Evolutionary conservation across 2,329 filamentous ascomycete species (phyloP).

Genomic region (Myriosclerotinia scirpicola): DNA sequence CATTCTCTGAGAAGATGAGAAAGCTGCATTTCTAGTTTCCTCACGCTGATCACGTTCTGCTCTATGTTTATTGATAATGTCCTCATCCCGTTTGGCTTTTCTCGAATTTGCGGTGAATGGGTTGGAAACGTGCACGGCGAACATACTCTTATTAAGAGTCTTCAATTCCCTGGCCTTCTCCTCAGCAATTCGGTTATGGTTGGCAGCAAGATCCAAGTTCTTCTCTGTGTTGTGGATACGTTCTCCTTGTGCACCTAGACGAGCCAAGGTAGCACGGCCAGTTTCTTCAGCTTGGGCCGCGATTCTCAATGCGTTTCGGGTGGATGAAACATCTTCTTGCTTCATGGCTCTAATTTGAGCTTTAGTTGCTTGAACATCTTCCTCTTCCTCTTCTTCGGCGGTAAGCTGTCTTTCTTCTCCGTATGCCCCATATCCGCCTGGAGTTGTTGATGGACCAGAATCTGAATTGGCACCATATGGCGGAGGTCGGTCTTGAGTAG

Average conservation of each 20-base stretch:
- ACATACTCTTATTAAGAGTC: conserved; percentile 86
- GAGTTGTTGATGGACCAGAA: conserved; percentile 24
- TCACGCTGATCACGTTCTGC: conserved; percentile 66
- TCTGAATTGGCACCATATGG: conserved; percentile 35
- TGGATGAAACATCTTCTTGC: conserved; percentile 72
- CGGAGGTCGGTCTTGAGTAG: conserved; percentile 32
- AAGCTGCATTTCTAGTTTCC: conserved; percentile 57
- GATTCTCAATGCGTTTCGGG: conserved; percentile 66
- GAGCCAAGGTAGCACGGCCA: conserved; percentile 68
- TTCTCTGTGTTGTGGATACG: conserved; percentile 78
- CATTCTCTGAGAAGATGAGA: conserved; percentile 53
- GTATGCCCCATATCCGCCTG: conserved; percentile 51
- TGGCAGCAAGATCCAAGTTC: conserved; percentile 77
- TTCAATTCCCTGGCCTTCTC: conserved; percentile 82
- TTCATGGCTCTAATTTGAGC: conserved; percentile 74
- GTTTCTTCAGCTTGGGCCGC: conserved; percentile 69
- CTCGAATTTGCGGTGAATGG: conserved; percentile 72
- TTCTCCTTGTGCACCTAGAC: conserved; percentile 77
- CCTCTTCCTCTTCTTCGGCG: conserved; percentile 71
- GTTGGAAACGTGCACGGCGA: conserved; percentile 75
- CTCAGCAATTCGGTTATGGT: conserved; percentile 72
- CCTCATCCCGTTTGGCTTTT: conserved; percentile 63
- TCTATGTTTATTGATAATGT: conserved; percentile 68
- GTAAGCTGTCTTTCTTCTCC: conserved; percentile 76
- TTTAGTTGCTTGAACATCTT: conserved; percentile 70